These are phyloP conservation scores for Fragilaria crotonensis DNA, from an alignment of 108 stramenopile species.

Conservation along the genomic window DNA sequence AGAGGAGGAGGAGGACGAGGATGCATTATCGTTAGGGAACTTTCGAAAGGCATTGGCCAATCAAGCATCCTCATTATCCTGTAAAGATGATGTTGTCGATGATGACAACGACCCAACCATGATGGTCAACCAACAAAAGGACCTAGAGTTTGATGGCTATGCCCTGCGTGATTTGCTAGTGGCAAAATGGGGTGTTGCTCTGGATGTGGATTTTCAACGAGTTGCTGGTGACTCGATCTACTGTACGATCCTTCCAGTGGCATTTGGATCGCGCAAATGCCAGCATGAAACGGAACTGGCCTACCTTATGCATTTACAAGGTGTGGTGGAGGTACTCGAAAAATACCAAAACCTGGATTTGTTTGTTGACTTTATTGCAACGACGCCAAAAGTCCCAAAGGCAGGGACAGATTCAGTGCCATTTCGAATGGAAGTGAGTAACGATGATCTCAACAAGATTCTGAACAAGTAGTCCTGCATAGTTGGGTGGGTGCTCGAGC, in stretches of 20 bases:
- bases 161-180: slow-evolving; percentile 16
- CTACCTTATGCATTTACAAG: slow-evolving; percentile 28
- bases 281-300: slow-evolving; percentile 19
- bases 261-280: slow-evolving; percentile 13
- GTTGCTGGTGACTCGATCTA: slow-evolving; percentile 17
- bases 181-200: slow-evolving; percentile 22
- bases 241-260: too few species aligned
- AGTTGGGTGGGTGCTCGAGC: too few species aligned
- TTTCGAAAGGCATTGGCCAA: slow-evolving; percentile 8
- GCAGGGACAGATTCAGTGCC: slow-evolving; percentile 21
- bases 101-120: background rate
- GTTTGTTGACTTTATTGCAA: slow-evolving; percentile 11
- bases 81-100: too few species aligned
- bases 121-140: background rate
- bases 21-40: slow-evolving; percentile 5
- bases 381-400: slow-evolving; percentile 11
- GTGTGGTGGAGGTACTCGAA: slow-evolving; percentile 13
- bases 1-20: background rate
- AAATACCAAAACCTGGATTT: slow-evolving; percentile 21
- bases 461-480: background rate
- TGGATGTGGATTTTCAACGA: slow-evolving; percentile 22
- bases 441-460: slow-evolving; percentile 9
- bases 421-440: slow-evolving; percentile 10
- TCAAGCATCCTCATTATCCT: background rate
- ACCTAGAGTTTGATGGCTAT: slow-evolving; percentile 21